Base-by-base conservation (phyloP, 2,329 filamentous ascomycete genomes). In the Colletotrichum sp. region DNA sequence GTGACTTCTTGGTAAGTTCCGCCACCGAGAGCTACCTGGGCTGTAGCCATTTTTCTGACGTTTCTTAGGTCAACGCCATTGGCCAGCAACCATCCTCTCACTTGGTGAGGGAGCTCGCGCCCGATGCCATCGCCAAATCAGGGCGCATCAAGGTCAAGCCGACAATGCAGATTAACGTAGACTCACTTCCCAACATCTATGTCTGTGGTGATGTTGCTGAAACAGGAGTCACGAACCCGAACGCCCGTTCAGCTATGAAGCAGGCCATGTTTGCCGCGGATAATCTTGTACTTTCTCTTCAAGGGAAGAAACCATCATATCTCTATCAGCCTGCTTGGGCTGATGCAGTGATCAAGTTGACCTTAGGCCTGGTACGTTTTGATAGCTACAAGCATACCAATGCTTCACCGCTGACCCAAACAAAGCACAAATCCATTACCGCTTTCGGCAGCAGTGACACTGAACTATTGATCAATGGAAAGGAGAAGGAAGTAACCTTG, bases 161-260 rank as follows among this genome's bases (percentile, higher is more conserved):
- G 0, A 92, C 89, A 0, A 84, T 94, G 36, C 92, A 93, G 76
- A 84, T 94, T 16, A 79, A 82, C 9, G 88, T 90, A 78, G 82
- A 85, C 3, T 74, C 77, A 0, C 84, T 88, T 10, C 85, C 87
- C 3, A 88, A 91, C 75, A 85, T 94, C 3, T 94, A 92, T 78
- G 90, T 89, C 2, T 88, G 91, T n/a, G 93, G 93, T 21, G 92
- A 94, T 77, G 90, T 94, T 6, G 88, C 91, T 6, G 89, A 90
- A 30, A 88, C 87, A 2, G 85, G 86, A 1, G 84, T 85, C 0
- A 82, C 84, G 43, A 88, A 88, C 59, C 88, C 88, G 7, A 92
- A 92, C 79, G 90, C 88, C 0, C 86, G 91, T 12, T 87, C 90
- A 0, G 90, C 90, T 0, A 85, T 85, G 60, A 84, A 86, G 13